A percentile compares a stretch with the other conserved stretches of the same genome.
These are phyloP conservation scores for Tylopilus intermedius DNA, from an alignment of 768 basidiomycete species.

Conservation along the genomic window DNA sequence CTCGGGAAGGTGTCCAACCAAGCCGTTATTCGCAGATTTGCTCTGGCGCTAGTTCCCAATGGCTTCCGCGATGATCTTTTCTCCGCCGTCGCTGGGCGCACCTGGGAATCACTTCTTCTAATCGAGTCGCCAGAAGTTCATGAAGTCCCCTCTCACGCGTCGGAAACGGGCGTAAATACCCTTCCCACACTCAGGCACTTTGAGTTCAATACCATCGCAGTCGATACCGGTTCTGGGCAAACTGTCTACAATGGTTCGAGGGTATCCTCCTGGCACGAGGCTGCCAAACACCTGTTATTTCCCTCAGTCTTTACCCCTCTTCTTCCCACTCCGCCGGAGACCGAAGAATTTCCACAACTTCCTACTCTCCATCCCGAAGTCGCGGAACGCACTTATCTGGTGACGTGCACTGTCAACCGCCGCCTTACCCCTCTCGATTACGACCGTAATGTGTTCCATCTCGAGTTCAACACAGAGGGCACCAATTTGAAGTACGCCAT, in stretches of 20 bases:
- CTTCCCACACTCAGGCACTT: constrained; percentile 47
- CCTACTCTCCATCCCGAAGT: constrained; percentile 81
- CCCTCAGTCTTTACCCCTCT: constrained; percentile 68
- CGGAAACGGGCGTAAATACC: constrained; percentile 13
- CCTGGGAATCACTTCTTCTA: constrained; percentile 66
- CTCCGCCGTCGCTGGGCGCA: constrained; percentile 49
- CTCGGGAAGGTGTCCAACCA: constrained; percentile 60
- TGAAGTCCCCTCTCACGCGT: constrained; percentile 1
- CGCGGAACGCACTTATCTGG: constrained; percentile 85
- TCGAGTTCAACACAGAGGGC: constrained; percentile 88
- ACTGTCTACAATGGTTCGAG: constrained; percentile 57
- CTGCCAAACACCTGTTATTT: constrained; percentile 86
- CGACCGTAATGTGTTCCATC: constrained; percentile 97
- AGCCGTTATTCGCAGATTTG: constrained; percentile 47
- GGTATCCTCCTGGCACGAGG: constrained; percentile 74
- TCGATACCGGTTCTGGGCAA: constrained; percentile 55
- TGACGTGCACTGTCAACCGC: constrained; percentile 90
- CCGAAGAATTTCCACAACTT: constrained; percentile 50
- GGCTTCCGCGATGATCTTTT: constrained; percentile 38
- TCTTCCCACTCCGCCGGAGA: constrained; percentile 26
- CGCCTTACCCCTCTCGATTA: constrained; percentile 93
- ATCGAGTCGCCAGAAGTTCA: constrained; percentile 38
- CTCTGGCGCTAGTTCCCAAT: constrained; percentile 42
- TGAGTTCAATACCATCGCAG: constrained; percentile 69
- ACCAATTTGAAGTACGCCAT: constrained; percentile 94